Evolutionary conservation across 129 eudicot species (phyloP), one percentile per base, ranked within the genome.

Genomic region (Lonicera japonica): DNA sequence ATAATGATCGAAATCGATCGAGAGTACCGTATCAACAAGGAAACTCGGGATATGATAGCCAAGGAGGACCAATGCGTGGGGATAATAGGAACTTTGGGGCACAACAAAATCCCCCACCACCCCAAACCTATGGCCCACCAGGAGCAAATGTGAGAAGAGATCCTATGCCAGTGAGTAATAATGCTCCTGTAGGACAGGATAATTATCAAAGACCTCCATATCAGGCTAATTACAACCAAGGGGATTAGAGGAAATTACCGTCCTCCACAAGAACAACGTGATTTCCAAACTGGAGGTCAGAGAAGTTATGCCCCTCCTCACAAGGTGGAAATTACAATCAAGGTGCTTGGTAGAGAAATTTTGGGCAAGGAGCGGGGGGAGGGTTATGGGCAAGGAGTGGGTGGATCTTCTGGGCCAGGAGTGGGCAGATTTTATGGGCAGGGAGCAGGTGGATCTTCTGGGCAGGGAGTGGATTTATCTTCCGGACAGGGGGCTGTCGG

Each of bases 161-260:
- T 36, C 65, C 40, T 45, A 46, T 69, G 7, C 79, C 63, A 0
- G n/a, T 58, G 61, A 6, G 36, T 29, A 54, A 38, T 59, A 65
- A 63, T 56, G 70, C 76, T 21, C 68, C 86, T 66, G 77, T 67
- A 18, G 82, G 83, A 22, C 77, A 56, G 73, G 82, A 77, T 61
- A 65, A 67, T 63, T 66, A 69, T 61, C 82, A 72, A 52, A 71
- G 69, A 58, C 88, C 80, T 57, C 21, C 85, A 51, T 46, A 75
- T 62, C 86, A 77, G 60, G 65, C 53, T 34, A 77, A 68, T 65
- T 75, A 70, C 60, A 74, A 59, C 46, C 80, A 67, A 60, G 77
- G 72, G 17, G 79, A 70, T n/a, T 52, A 59, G 56, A 64, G 68
- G 68, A 68, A 64, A 46, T 55, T 29, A 16, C 56, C 34, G 25